These are phyloP conservation scores for Neocucurbitaria cava DNA, from an alignment of 2,329 filamentous ascomycete species.

Conservation along the genomic window DNA sequence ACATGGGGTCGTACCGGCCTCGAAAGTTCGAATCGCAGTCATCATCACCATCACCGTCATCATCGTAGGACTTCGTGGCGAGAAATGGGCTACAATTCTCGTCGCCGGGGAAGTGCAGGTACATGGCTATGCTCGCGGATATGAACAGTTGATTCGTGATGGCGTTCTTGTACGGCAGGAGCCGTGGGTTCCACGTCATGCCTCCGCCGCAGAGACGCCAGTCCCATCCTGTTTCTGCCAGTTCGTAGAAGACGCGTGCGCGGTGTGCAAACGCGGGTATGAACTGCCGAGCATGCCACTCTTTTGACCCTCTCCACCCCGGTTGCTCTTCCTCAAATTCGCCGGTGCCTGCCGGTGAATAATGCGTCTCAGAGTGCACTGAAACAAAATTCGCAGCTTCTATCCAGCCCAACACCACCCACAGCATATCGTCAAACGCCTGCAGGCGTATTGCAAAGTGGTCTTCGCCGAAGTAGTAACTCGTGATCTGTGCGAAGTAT, in stretches of 20 bases:
- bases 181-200: constrained; percentile 86
- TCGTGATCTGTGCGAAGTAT: constrained; percentile 78
- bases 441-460: constrained; percentile 74
- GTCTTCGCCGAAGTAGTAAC: constrained; percentile 89
- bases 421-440: constrained; percentile 93
- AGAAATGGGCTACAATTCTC: constrained; percentile 73
- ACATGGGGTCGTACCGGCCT: constrained; percentile 62
- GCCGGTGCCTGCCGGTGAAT: constrained; percentile 44
- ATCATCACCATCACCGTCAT: too few species aligned
- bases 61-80: too few species aligned
- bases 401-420: constrained; percentile 92
- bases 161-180: constrained; percentile 86
- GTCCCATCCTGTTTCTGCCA: constrained; percentile 82
- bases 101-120: constrained; percentile 85
- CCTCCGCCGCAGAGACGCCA: constrained; percentile 81
- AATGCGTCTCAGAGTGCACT: constrained; percentile 71
- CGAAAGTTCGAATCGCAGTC: constrained; percentile 12
- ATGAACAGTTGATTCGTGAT: constrained; percentile 95
- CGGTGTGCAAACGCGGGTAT: constrained; percentile 80
- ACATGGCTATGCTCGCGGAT: constrained; percentile 85
- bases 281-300: constrained; percentile 81
- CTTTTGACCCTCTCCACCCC: constrained; percentile 3
- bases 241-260: constrained; percentile 83
- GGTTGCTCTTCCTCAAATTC: constrained; percentile 2
- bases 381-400: constrained; percentile 79